Base-by-base conservation (phyloP, 1,139 yeast genomes). In the Nakaseomyces nivariensis region DNA sequence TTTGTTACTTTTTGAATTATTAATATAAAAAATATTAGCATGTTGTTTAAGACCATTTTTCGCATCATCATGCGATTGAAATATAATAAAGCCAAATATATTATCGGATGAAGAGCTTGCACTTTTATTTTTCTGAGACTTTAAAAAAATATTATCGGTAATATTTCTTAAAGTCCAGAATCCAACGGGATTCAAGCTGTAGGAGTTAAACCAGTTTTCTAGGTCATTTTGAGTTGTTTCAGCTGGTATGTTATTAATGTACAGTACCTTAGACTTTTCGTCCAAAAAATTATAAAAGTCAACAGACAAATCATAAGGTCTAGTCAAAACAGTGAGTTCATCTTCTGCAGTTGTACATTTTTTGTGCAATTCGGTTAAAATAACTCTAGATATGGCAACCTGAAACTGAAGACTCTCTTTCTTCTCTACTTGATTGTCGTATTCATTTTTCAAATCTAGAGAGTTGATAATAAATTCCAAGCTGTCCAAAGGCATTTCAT, bases 141-240 rank as follows among this genome's bases (percentile, higher is more conserved):
- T 29, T 13, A 41, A 11, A 11, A 58, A 56, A 1, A 59, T 53
- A 27, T 57, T 62, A 40, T 61, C 66, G 1, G 59, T 56, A n/a
- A 61, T 57, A 36, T 64, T 61, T 60, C 83, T 82, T 50, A 89
- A 72, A 1, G 94, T 82, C 96, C 96, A 88, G 63, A 88, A 86
- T 6, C 96, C 94, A 47, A 86, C 76, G 1, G 96, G 95, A 46
- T 92, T 75, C 3, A 88, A 85, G 1, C 95, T 95, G 62, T 77
- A 82, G 62, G 85, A 95, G 4, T 89, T 80, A 62, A 88, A 88
- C 96, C 97, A 90, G 40, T 84, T 76, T 69, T 90, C 97, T 48
- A 90, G 72, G 66, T 90, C 97, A 40, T 89, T 77, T 66, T 89
- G 97, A 1, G 96, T 89, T 4, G 94, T 86, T 59, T 89, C 97